Conservation (phyloP, 257 asterid genomes). For the Solanum corneliomulleri region DNA sequence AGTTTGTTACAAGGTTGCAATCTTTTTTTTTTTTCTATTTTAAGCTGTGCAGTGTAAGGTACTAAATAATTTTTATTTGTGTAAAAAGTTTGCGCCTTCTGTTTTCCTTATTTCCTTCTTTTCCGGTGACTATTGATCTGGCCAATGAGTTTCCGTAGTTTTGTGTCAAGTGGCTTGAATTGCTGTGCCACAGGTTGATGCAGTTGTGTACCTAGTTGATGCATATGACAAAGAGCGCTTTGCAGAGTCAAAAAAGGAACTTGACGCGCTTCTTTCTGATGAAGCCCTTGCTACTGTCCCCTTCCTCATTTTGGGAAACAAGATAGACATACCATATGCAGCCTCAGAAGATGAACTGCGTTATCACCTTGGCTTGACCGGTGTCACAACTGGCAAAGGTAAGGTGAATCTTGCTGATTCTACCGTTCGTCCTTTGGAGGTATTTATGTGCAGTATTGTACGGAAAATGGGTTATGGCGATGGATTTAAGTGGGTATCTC, state of each 20-base stretch:
- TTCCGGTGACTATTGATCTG: neutral
- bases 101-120: neutral
- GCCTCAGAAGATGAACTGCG: slow-evolving; percentile 9
- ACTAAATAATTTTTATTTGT: neutral
- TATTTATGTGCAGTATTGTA: slow-evolving; percentile 11
- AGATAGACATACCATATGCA: slow-evolving; percentile 11
- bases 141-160: neutral
- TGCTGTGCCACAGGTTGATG: slow-evolving; percentile 3
- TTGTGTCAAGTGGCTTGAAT: neutral
- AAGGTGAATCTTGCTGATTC: slow-evolving; percentile 7
- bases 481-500: slow-evolving; percentile 9
- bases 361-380: slow-evolving; percentile 4
- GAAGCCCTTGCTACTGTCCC: slow-evolving; percentile 5
- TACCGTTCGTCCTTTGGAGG: slow-evolving; percentile 4
- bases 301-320: slow-evolving; percentile 8
- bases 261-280: slow-evolving; percentile 7
- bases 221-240: slow-evolving; percentile 9
- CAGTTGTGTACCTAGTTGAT: slow-evolving; percentile 5
- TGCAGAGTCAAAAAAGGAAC: slow-evolving; percentile 6
- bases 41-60: neutral
- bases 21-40: too few species aligned
- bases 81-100: neutral
- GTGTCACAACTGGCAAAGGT: slow-evolving; percentile 10
- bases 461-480: slow-evolving; percentile 7
- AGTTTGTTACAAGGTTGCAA: neutral